phyloP scores from a whole-genome alignment of 306 rosid genomes.

The Psophocarpus tetragonolobus region DNA sequence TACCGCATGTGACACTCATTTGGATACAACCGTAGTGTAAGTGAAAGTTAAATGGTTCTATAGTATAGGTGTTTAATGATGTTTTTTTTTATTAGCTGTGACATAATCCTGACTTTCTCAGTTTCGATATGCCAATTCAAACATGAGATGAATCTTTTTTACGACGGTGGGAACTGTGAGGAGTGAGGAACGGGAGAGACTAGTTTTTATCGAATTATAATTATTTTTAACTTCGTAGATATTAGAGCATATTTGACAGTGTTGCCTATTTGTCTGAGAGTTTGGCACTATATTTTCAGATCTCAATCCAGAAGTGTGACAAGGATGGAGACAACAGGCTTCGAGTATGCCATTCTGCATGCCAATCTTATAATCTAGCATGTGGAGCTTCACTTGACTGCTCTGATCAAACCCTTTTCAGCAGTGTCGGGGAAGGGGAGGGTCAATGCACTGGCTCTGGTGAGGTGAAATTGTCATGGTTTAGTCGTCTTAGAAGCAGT shows the following conservation, averaged over 20 bases:
- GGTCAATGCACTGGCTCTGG: conserved; percentile 93
- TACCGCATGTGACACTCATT: not conserved
- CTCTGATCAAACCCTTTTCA: conserved; percentile 91
- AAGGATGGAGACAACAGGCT: conserved; percentile 93
- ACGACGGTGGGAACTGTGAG: not conserved
- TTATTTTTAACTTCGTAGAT: conserved; percentile 15
- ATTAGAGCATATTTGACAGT: not conserved
- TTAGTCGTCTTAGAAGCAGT: conserved; percentile 50
- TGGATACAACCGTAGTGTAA: not conserved
- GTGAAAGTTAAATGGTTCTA: not conserved
- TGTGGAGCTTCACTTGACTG: conserved; percentile 98
- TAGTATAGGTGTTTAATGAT: not conserved
- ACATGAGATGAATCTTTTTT: not conserved
- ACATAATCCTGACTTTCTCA: not conserved
- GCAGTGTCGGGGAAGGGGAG: conserved; percentile 72
- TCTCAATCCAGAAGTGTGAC: conserved; percentile 92
- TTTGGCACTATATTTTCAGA: conserved; percentile 50
- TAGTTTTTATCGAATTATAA: not conserved
- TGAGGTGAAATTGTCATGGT: conserved; percentile 71
- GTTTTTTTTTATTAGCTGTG: not conserved
- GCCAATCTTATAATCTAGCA: conserved; percentile 86
- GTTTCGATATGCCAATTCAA: not conserved
- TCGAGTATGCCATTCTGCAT: conserved; percentile 90
- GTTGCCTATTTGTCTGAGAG: conserved; percentile 29
- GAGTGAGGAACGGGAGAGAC: not conserved